Evolutionary conservation across 2,329 filamentous ascomycete genomes (phyloP).

Genomic region (Hyphodiscus sp.): DNA sequence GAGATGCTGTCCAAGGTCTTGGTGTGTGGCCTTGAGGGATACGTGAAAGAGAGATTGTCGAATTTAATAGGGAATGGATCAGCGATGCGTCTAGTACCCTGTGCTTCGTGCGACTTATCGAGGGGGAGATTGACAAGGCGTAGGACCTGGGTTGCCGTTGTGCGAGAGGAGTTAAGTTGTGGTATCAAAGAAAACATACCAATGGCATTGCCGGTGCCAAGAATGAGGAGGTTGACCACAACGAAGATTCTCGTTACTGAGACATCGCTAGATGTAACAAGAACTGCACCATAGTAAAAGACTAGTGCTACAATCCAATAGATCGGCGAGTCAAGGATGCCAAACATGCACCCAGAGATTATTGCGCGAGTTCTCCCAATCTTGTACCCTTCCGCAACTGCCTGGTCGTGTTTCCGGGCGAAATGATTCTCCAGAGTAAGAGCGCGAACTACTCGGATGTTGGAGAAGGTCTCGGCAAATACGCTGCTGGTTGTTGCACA

Average conservation of each 20-base stretch:
- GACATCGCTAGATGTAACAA: conserved; percentile 47
- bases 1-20: conserved; percentile 57
- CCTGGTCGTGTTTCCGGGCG: conserved; percentile 50
- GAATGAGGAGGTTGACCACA: conserved; percentile 77
- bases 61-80: conserved; percentile 44
- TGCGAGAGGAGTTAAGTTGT: conserved; percentile 68
- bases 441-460: conserved; percentile 71
- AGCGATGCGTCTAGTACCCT: conserved; percentile 42
- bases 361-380: conserved; percentile 60
- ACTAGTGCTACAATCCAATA: conserved; percentile 70
- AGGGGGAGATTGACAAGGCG: conserved; percentile 56
- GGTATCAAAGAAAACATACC: conserved; percentile 69
- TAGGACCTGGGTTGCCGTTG: conserved; percentile 67
- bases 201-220: conserved; percentile 69
- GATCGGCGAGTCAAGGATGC: conserved; percentile 66
- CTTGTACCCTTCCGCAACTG: conserved; percentile 45
- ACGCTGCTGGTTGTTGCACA: conserved; percentile 54
- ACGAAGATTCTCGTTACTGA: conserved; percentile 57
- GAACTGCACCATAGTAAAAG: conserved; percentile 72
- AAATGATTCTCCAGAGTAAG: conserved; percentile 72
- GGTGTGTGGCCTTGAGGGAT: conserved; percentile 50
- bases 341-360: conserved; percentile 66
- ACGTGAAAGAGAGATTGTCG: conserved; percentile 61
- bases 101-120: conserved; percentile 18
- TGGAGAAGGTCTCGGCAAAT: conserved; percentile 68